Base-by-base conservation (phyloP, 2,329 filamentous ascomycete genomes). In the Pseudogymnoascus sp. region DNA sequence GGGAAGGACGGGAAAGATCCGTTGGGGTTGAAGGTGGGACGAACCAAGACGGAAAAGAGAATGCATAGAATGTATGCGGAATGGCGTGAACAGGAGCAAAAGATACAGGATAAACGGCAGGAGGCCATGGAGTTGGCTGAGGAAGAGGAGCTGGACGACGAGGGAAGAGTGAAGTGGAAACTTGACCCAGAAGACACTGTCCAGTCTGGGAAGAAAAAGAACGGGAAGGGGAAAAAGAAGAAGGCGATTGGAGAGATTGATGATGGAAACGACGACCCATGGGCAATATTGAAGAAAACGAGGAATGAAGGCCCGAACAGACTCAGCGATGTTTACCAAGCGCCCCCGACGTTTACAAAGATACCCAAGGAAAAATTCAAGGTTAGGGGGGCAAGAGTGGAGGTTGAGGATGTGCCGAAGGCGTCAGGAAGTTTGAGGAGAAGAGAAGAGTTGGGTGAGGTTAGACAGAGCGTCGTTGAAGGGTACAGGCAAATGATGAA, bases 11-110 rank as follows among this genome's bases (percentile, higher is more conserved):
- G 84, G 61, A 87, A 84, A 67, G 87, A 88, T 65, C 82, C 86
- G 6, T 84, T 35, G 85, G 72, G 89, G 0, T 71, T 88, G 7
- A 89, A 91, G 72, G 82, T 87, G 16, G 82, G 84, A 66, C 82
- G 85, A 61, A 97, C 93, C 5, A 89, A 88, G 74, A 95, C 93
- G 71, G 93, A 97, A 77, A 89, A 86, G 73, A 88, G 89, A 68
- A 88, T 97, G 80, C 86, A 87, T 69, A 90, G 90, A 71, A 82
- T 91, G 67, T 91, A 93, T 73, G 87, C 89, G 50, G 90, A 93
- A 68, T 92, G 89, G 82, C 79, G 83, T 61, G 87, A 87, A 68
- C 83, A 88, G 69, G 88, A 89, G 22, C 78, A 78, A 61, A 85
- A 84, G 50, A 71, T 72, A 6, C 67, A 73, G 31, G 71, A 75